Evolutionary conservation across 495 filamentous ascomycete species (phyloP).

Genomic region (Amphirosellinia nigrospora): DNA sequence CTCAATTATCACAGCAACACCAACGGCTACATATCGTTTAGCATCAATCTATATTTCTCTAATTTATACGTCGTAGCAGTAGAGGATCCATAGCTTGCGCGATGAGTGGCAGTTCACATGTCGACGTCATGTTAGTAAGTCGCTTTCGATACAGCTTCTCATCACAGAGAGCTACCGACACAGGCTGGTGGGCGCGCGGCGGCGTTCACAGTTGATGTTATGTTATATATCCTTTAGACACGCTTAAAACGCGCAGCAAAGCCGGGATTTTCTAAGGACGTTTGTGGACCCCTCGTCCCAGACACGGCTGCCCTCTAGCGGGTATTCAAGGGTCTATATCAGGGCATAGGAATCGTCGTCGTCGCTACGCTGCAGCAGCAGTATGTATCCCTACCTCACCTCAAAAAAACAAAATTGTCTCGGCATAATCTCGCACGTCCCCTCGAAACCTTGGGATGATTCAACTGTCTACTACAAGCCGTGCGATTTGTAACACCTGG

Average conservation of each 20-base stretch:
- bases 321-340: conserved; percentile 79
- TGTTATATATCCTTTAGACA: conserved; percentile 86
- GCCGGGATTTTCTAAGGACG: conserved; percentile 65
- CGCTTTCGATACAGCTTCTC: neutral
- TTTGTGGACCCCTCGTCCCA: conserved; percentile 63
- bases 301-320: conserved; percentile 54
- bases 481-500: neutral
- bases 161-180: neutral
- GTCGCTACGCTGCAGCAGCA: conserved; percentile 86
- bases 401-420: neutral
- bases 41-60: neutral
- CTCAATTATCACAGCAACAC: neutral
- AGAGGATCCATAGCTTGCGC: neutral
- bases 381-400: neutral
- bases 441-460: neutral
- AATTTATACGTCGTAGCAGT: neutral
- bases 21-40: neutral
- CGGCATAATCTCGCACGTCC: neutral
- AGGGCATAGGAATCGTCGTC: conserved; percentile 86
- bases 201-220: conserved; percentile 78
- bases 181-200: conserved; percentile 84
- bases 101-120: conserved; percentile 42
- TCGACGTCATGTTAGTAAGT: conserved; percentile 48
- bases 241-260: conserved; percentile 87
- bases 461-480: neutral